phyloP scores from a whole-genome alignment of 306 rosid genomes.

The Vachellia collinsii region DNA sequence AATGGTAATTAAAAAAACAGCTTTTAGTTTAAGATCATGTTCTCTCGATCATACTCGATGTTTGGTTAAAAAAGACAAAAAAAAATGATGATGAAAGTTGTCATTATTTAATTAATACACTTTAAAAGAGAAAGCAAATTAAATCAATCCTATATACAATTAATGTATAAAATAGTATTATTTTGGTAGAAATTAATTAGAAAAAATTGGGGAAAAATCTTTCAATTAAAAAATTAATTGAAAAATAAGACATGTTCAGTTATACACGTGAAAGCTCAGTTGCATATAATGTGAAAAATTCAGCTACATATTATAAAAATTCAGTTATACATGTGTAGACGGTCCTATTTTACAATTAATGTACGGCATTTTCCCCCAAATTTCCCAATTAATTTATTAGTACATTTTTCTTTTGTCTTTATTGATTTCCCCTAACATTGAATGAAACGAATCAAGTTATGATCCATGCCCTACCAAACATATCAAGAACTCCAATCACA shows the following conservation, averaged over 20 bases:
- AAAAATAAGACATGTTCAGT: too few relatives aligned
- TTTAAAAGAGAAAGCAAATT: neutral
- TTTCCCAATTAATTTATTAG: too few relatives aligned
- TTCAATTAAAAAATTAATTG: too few relatives aligned
- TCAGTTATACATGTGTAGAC: too few relatives aligned
- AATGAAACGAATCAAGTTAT: neutral
- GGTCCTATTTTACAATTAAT: too few relatives aligned
- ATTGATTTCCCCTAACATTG: neutral
- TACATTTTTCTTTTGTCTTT: too few relatives aligned
- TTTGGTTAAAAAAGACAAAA: neutral
- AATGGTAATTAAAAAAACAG: neutral
- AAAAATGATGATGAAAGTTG: neutral
- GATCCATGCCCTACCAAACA: neutral
- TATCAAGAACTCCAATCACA: neutral
- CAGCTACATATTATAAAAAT: too few relatives aligned
- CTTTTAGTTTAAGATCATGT: too few relatives aligned
- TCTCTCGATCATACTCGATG: neutral
- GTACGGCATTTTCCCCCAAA: too few relatives aligned
- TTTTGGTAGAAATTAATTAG: neutral
- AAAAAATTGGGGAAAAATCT: too few relatives aligned
- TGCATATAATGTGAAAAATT: too few relatives aligned
- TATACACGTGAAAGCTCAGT: too few relatives aligned
- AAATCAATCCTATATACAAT: neutral
- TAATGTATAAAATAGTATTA: neutral
- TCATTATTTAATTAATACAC: neutral